Evolutionary conservation across 2,329 filamentous ascomycete species (phyloP).

Genomic region (Microdochium trichocladiopsis): DNA sequence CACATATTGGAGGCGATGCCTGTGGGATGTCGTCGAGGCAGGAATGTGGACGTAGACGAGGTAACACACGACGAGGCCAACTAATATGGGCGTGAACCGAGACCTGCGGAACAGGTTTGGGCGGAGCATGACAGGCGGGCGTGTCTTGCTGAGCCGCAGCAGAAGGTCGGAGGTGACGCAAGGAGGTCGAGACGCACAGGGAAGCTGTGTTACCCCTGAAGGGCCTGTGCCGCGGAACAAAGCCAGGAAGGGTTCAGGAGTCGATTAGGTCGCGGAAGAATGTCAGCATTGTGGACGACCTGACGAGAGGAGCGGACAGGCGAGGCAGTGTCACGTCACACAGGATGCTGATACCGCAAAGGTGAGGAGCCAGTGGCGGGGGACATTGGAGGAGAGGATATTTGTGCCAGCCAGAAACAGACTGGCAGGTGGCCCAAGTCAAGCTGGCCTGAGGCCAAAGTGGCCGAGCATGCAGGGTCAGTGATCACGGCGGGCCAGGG

Average conservation of each 20-base stretch:
- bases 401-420: too few relatives aligned
- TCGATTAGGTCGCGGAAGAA: neutral
- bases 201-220: too few relatives aligned
- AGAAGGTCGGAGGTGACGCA: too few relatives aligned
- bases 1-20: conserved; percentile 16
- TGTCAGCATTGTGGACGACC: neutral
- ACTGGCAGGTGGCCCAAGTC: neutral
- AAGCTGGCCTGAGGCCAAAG: too few relatives aligned
- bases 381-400: too few relatives aligned
- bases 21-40: conserved; percentile 13
- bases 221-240: too few relatives aligned
- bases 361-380: too few relatives aligned
- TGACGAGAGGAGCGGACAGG: neutral
- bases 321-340: too few relatives aligned
- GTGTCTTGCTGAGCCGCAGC: too few relatives aligned
- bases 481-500: neutral
- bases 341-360: too few relatives aligned
- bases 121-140: neutral
- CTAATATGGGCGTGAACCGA: conserved; percentile 6
- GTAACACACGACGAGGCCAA: conserved; percentile 12
- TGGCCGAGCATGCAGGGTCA: too few relatives aligned
- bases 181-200: too few relatives aligned
- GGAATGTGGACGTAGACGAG: conserved; percentile 2
- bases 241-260: neutral
- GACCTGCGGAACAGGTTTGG: neutral